Percentiles rank a stretch among this genome's conserved stretches.
Evolutionary conservation across 306 rosid genomes (phyloP).

Genomic region (Dicorynia guianensis): DNA sequence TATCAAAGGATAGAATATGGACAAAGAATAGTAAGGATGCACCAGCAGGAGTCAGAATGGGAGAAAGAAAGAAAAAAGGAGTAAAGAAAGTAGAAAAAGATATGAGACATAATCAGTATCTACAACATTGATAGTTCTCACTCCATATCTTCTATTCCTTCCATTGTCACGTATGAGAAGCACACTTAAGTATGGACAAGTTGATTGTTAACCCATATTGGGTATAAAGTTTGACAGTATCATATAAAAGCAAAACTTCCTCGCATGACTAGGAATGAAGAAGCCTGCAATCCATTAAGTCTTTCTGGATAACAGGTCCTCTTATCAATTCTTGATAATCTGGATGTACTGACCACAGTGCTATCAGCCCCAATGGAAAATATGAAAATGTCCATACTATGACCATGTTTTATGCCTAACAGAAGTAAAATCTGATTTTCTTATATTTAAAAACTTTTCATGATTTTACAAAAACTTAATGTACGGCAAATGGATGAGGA

Average conservation of each 20-base stretch:
- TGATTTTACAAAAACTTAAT: too few relatives aligned
- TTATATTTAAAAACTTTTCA: background rate
- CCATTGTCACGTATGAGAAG: slow-evolving; percentile 5
- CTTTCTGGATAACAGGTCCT: background rate
- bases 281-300: background rate
- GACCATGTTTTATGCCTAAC: background rate
- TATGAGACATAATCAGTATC: slow-evolving; percentile 18
- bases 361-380: background rate
- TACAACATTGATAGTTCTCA: slow-evolving; percentile 1
- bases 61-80: background rate
- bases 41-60: slow-evolving; percentile 11
- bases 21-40: slow-evolving; percentile 5
- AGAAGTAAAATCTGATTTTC: background rate
- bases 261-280: background rate
- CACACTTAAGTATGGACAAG: slow-evolving; percentile 13
- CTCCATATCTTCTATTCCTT: background rate
- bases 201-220: slow-evolving; percentile 10
- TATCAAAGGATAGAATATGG: background rate
- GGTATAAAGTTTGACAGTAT: background rate
- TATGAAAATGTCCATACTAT: background rate
- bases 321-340: background rate
- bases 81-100: background rate
- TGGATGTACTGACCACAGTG: background rate
- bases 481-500: background rate
- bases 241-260: background rate